Conservation (phyloP, 352 stramenopile species). For the Phytopythium mirpurense region DNA sequence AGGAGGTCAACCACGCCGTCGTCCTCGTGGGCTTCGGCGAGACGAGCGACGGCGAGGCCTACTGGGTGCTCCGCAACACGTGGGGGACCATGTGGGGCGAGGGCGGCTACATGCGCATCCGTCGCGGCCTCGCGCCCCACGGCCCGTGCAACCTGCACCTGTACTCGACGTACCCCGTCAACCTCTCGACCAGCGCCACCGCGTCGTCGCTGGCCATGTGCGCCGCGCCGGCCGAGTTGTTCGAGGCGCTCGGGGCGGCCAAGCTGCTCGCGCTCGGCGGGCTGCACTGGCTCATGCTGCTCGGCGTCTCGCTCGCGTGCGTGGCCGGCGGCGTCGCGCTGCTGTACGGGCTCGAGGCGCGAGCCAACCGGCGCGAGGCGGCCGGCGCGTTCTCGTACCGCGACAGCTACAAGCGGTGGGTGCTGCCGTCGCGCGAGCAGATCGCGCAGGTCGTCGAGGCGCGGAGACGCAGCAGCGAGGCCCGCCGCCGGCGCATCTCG, state of each 20-base stretch:
- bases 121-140: constrained; percentile 22
- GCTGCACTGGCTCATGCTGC: constrained; percentile 35
- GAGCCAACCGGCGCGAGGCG: constrained; percentile 35
- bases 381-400: constrained; percentile 38
- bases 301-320: constrained; percentile 27
- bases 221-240: constrained; percentile 16
- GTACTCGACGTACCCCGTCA: constrained; percentile 67
- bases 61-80: constrained; percentile 89
- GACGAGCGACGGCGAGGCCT: constrained; percentile 61
- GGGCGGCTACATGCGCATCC: constrained; percentile 76
- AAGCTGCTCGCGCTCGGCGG: constrained; percentile 35
- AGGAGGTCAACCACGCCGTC: constrained; percentile 86
- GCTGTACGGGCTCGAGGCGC: constrained; percentile 39
- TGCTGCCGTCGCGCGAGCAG: constrained; percentile 64
- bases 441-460: constrained; percentile 21
- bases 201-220: constrained; percentile 28
- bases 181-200: constrained; percentile 26
- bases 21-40: constrained; percentile 83
- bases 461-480: constrained; percentile 8
- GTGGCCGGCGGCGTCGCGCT: constrained; percentile 33
- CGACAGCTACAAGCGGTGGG: constrained; percentile 55
- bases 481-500: constrained; percentile 4
- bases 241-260: constrained; percentile 30
- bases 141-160: constrained; percentile 75
- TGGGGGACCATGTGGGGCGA: constrained; percentile 89